Base-by-base conservation (phyloP, 2,329 filamentous ascomycete species). In the Aureobasidium sp. region DNA sequence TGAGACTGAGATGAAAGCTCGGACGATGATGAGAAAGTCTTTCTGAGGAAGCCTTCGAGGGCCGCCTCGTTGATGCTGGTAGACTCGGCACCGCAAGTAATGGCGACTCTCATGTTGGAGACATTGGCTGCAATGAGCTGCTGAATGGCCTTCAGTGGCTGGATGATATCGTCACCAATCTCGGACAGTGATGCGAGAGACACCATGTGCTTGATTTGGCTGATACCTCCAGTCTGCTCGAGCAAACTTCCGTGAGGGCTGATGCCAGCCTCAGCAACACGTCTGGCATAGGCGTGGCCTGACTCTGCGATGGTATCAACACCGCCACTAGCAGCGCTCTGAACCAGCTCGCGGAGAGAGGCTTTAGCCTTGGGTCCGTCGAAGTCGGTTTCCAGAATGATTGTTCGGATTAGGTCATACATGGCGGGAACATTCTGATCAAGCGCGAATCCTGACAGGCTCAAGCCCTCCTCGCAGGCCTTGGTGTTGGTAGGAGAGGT, bases 251-350 rank as follows among this genome's bases (percentile, higher is more conserved):
- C 87, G 63, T 85, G 83, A 17, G 83, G 81, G 1, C 89, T 90
- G 47, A 97, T 78, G 2, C 87, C 85, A 29, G 93, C 87, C 70
- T 95, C 88, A 0, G 94, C 91, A 69, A 88, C 91, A 52, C 87
- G 86, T 68, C 90, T 86, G 5, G 94, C 94, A 72, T 87, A 99
- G 0, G 86, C 83, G 71, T 99, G 93, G 0, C 94, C 94, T 17
- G 90, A 89, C 37, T 91, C 91, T 4, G 94, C 93, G 69, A 99
- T 91, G 48, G 89, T 87, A 70, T 97, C 96, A 58, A 97, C 85
- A 0, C 94, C 90, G 37, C 93, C 93, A 69, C 94, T 94, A 0
- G 92, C 89, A 15, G 89, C 88, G 17, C 88, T 88, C 70, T 96
- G 90, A 14, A 99, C 79, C 27, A 99, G 81, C 73, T 97, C 90